Evolutionary conservation across 2,329 filamentous ascomycete genomes (phyloP), one percentile per base, ranked within the genome.

Genomic region (Neonectria punicea): DNA sequence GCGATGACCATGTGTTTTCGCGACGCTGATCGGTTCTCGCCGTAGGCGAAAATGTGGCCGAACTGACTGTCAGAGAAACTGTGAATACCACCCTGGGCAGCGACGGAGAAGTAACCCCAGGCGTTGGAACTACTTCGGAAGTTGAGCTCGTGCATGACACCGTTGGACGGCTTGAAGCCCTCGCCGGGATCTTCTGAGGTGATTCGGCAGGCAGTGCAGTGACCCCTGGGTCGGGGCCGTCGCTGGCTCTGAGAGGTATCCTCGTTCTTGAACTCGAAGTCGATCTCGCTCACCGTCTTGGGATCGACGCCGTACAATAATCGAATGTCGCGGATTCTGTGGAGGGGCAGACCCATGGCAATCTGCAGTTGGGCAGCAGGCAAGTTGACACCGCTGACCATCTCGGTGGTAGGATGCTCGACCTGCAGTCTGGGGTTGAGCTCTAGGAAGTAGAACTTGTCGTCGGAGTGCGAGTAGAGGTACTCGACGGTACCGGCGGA

Each of bases 61-160:
- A 99, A 99, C 78, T 99, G 96, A 77, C 93, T 97, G 84, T 99
- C 96, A 8, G 96, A 98, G 87, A 97, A 99, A 81, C 93, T 98
- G 89, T 99, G 96, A 71, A 99, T 99, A 81, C 94, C 94, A 84
- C 94, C 95, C 61, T 94, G 91, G 10, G 94, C 96, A 84, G 94
- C 93, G 80, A 99, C 96, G 58, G 96, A 99, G 89, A 99, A 99
- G 83, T 99, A 99, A 87, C 96, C 96, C 96, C 96, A 99, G 61
- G 98, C 96, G 74, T 99, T 99, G 69, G 96, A 98, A 80, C 94
- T 97, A 85, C 92, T 97, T 78, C 96, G 90, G 89, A 99, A 99
- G 87, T 99, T 99, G 77, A 99, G 86, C 78, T 99, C 96, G 84
- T 98, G 96, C 89, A 99, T 97, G 58, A 95, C 97, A 89, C 96